Base-by-base conservation (phyloP, 108 stramenopile species). In the Mediolabrus comicus region DNA sequence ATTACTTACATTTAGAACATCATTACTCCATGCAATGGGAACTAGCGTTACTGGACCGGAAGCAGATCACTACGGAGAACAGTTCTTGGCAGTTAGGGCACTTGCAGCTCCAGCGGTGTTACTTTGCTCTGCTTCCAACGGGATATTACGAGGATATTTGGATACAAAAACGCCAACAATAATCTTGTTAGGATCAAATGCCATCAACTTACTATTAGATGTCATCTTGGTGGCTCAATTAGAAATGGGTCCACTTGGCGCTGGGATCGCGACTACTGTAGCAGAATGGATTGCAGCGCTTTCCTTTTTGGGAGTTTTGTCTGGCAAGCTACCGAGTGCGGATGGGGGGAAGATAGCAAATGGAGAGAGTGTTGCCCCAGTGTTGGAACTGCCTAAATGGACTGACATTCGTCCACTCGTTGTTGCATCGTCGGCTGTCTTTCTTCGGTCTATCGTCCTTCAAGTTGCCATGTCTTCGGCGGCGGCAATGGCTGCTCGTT, bases 211-310 rank as follows among this genome's bases (percentile, higher is more conserved):
- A 27, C 36, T 65, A 2, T 71, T 95, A 34, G 93, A 95, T 69
- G 66, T 90, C 24, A 57, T 86, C 6, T 67, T 92, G 17, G 90
- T 95, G 49, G 80, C 59, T 3, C 69, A 67, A 16, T 43, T 67
- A 22, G 77, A 75, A n/a, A 65, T 90, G 71, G 91, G 93, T 14
- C 91, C 91, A 9, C 62, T 67, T 36, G 93, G 93, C 27, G 93
- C 91, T 2, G 91, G 89, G 10, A 90, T 95, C 70, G 93, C 93
- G 10, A 95, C 93, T 3, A 95, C 91, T 2, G 75, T 81, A 11
- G 90, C 93, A 0, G 93, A 95, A 69, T 92, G 88, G 87, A 87
- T 95, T 36, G 74, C 82, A 38, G 90, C 93, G 1, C 33, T 84
- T 27, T 69, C 80, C 10, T 95, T 95, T 76, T 63, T 95, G 35